phyloP scores from a whole-genome alignment of 805 yeast genomes.

The Komagataella pseudopastoris region DNA sequence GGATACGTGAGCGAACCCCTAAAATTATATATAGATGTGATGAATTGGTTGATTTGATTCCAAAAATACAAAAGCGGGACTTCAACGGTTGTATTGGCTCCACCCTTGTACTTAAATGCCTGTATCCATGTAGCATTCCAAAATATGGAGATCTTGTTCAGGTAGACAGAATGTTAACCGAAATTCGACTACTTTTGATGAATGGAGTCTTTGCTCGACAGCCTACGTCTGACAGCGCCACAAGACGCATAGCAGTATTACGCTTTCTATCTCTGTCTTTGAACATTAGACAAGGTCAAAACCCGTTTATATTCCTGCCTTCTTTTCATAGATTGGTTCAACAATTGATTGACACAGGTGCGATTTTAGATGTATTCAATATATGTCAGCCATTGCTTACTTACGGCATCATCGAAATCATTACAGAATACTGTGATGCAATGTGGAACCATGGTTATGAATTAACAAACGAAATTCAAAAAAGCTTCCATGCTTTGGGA shows the following conservation, averaged over 20 bases:
- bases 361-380: constrained; percentile 17
- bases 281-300: constrained; percentile 14
- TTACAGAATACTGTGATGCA: constrained; percentile 29
- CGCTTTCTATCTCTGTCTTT: constrained; percentile 21
- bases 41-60: constrained; percentile 8
- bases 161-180: constrained; percentile 9
- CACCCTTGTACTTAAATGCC: constrained; percentile 8
- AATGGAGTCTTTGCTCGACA: constrained; percentile 2
- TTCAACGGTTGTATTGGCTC: constrained; percentile 5
- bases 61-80: constrained; percentile 5
- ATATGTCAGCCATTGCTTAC: constrained; percentile 11
- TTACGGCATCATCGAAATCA: constrained; percentile 23
- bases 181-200: constrained; percentile 9
- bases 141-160: constrained; percentile 3
- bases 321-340: constrained; percentile 26
- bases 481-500: constrained; percentile 19
- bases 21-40: constrained; percentile 6
- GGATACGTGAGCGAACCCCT: neutral
- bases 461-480: constrained; percentile 9
- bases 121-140: constrained; percentile 7
- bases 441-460: constrained; percentile 23
- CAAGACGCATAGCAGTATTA: constrained; percentile 15
- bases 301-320: constrained; percentile 22
- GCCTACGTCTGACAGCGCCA: constrained; percentile 9
- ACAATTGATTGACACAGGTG: constrained; percentile 23